Evolutionary conservation across 176 grass and related monocot species (phyloP).

Genomic region (Oryza australiensis): DNA sequence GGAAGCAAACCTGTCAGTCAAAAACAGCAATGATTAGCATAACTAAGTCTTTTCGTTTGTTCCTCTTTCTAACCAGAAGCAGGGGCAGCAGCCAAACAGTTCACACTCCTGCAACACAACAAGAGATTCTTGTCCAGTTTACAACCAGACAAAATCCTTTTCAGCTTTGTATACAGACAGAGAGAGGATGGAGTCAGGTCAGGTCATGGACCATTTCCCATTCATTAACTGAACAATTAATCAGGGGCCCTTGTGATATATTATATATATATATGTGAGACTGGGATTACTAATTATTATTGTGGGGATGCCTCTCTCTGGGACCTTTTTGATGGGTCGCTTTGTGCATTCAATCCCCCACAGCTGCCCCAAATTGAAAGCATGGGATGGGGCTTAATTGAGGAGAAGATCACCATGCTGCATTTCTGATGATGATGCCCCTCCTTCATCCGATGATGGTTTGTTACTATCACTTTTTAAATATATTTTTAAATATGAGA

Average conservation of each 20-base stretch:
- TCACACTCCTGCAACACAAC: neutral
- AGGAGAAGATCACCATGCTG: neutral
- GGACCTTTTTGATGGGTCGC: constrained; percentile 32
- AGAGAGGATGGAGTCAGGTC: neutral
- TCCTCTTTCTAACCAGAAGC: neutral
- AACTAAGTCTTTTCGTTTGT: neutral
- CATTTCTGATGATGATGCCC: neutral
- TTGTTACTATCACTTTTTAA: neutral
- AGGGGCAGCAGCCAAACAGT: neutral
- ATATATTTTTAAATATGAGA: neutral
- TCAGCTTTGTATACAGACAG: neutral
- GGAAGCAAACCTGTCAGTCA: neutral
- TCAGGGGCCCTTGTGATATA: constrained; percentile 21
- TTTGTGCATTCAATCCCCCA: constrained; percentile 32
- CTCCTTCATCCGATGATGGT: neutral
- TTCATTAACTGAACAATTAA: constrained; percentile 31
- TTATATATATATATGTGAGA: no score
- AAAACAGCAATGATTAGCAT: neutral
- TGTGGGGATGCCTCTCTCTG: neutral
- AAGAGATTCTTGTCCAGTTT: neutral
- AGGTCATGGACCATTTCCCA: constrained; percentile 2
- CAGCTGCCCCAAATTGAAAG: constrained; percentile 35
- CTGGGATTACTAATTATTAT: neutral
- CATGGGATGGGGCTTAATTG: neutral
- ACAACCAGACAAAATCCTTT: neutral